These are phyloP conservation scores for Pochonia chlamydosporia DNA, from an alignment of 2,329 filamentous ascomycete genomes.

Conservation along the genomic window DNA sequence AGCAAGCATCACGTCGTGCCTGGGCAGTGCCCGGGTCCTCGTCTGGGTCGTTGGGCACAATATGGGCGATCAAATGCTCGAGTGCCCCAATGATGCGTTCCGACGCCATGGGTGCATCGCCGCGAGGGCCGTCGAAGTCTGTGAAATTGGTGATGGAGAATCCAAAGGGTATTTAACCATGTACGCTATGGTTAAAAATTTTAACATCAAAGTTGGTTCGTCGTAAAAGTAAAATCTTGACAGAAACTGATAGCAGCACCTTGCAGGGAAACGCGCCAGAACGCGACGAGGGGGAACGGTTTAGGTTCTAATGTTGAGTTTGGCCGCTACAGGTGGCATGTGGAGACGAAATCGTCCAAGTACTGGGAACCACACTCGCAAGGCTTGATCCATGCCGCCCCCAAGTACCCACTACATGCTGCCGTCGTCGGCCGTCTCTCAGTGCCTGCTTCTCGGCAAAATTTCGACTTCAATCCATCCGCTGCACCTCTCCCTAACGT, in stretches of 20 bases:
- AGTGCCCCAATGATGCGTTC: conserved; percentile 74
- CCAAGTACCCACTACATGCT: neutral
- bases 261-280: conserved; percentile 19
- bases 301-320: too few species aligned
- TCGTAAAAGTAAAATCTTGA: too few species aligned
- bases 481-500: conserved; percentile 20
- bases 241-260: neutral
- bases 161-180: too few species aligned
- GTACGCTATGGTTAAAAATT: too few species aligned
- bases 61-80: conserved; percentile 68
- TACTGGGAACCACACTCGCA: conserved; percentile 12
- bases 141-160: too few species aligned
- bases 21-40: conserved; percentile 65
- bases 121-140: conserved; percentile 11
- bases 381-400: too few species aligned
- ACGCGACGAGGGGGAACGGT: conserved; percentile 12
- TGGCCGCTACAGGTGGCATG: too few species aligned
- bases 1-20: conserved; percentile 60
- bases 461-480: conserved; percentile 28
- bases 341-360: conserved; percentile 10
- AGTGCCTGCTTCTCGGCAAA: conserved; percentile 21
- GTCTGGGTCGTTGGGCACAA: conserved; percentile 60
- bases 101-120: conserved; percentile 51
- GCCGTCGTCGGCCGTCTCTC: neutral
- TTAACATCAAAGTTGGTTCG: too few species aligned